Percentiles rank a stretch among this genome's conserved stretches.
phyloP scores from a whole-genome alignment of 345 rosid genomes.

The Laguncularia racemosa region DNA sequence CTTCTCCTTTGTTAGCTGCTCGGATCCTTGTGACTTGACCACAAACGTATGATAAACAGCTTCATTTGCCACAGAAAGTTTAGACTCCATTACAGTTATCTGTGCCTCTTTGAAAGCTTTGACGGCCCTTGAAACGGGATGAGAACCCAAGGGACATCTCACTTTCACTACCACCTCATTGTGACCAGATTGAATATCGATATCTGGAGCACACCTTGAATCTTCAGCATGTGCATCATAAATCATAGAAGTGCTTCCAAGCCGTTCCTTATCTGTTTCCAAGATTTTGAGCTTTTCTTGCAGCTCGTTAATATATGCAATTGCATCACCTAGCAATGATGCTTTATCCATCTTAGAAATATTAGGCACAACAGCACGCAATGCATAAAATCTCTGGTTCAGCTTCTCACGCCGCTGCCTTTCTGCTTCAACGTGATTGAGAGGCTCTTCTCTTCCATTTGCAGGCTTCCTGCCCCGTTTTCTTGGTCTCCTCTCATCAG shows the following conservation, averaged over 20 bases:
- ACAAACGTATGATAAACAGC: constrained; percentile 69
- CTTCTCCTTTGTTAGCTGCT: constrained; percentile 80
- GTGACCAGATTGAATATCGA: constrained; percentile 51
- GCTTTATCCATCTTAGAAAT: constrained; percentile 99
- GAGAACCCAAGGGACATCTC: constrained; percentile 67
- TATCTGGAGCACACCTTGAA: constrained; percentile 24
- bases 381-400: constrained; percentile 87
- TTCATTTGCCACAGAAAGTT: constrained; percentile 52
- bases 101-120: constrained; percentile 67
- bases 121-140: constrained; percentile 73
- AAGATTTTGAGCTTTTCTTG: constrained; percentile 69
- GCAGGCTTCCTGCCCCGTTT: constrained; percentile 97
- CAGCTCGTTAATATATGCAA: constrained; percentile 89
- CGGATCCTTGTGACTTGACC: constrained; percentile 58
- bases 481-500: constrained; percentile 69
- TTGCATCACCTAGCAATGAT: constrained; percentile 86
- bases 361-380: constrained; percentile 96
- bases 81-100: constrained; percentile 54
- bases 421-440: constrained; percentile 98
- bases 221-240: constrained; percentile 18
- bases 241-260: constrained; percentile 41
- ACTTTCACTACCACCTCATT: constrained; percentile 69
- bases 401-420: constrained; percentile 93
- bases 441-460: constrained; percentile 93
- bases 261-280: constrained; percentile 62